Conservation (phyloP, 192 early-diverging fungal species). For the Rhizophagus clarus region DNA sequence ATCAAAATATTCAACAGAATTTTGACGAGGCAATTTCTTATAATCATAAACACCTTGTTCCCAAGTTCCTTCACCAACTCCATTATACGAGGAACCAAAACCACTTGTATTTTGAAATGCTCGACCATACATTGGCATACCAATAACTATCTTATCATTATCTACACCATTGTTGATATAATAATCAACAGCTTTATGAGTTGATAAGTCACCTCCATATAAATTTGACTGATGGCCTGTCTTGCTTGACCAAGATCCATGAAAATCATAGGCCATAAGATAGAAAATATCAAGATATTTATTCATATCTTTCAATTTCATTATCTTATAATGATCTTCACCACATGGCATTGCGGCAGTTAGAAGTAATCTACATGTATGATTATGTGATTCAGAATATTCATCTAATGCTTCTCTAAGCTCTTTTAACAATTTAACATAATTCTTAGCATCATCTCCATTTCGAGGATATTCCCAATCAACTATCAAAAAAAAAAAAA, state of each 20-base stretch:
- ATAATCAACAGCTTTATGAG: constrained; percentile 70
- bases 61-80: constrained; percentile 82
- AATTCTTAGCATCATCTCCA: constrained; percentile 78
- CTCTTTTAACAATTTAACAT: constrained; percentile 71
- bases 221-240: constrained; percentile 91
- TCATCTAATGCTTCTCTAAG: constrained; percentile 71
- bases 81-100: constrained; percentile 61
- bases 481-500: constrained; percentile 29
- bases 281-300: constrained; percentile 78
- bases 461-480: constrained; percentile 83
- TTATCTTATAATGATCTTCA: constrained; percentile 60
- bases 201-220: constrained; percentile 60
- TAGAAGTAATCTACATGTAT: constrained; percentile 56
- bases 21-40: constrained; percentile 70
- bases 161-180: constrained; percentile 78
- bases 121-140: constrained; percentile 91
- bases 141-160: constrained; percentile 82
- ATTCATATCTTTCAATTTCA: constrained; percentile 63
- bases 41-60: constrained; percentile 93
- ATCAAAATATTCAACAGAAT: constrained; percentile 77
- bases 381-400: constrained; percentile 42
- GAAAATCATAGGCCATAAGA: constrained; percentile 91
- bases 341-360: constrained; percentile 71
- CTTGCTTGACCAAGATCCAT: constrained; percentile 62
- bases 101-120: constrained; percentile 86